Evolutionary conservation across 192 early-diverging fungal genomes (phyloP), one percentile per base, ranked within the genome.

Genomic region (Rhizophlyctis rosea): DNA sequence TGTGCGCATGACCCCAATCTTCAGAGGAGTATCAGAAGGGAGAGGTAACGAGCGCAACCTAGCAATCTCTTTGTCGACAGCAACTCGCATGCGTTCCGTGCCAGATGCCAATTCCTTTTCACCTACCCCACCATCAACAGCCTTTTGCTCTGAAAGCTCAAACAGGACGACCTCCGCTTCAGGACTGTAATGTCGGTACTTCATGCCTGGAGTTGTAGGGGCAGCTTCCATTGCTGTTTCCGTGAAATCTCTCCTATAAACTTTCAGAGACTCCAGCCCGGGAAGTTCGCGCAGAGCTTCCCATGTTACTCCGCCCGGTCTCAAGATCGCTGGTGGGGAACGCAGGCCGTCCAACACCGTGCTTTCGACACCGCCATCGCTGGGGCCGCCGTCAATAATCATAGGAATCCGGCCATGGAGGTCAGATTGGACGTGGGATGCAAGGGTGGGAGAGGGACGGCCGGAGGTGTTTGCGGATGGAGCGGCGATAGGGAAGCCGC

Each of bases 141-240:
- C 50, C 13, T 23, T 52, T 23, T 7, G 9, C 25, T 24, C 16
- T 24, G 30, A 5, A 21, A 29, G 33, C 34, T 83, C 87, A 65
- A 93, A 82, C 25, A 98, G 51, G 9, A 93, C 75, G 24, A 97
- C 95, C 39, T 86, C 81, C 2, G 91, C 91, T 25, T 89, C 81
- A 4, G 97, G 97, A 24, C 91, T 90, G 67, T 99, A 99, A 75
- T 99, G 97, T 4, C 93, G 75, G 71, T 99, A 99, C 71, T 99
- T 99, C 97, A 99, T 99, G 13, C 97, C 97, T 24, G 97, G 97
- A 21, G 97, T 96, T 0, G 91, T 95, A 0, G 97, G 97, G 5
- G 82, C 76, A 25, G 66, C 65, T 55, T 96, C 93, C 66, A 93
- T 69, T 23, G 9, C 32, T 3, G 67, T 70, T 51, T 89, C 88